A percentile compares a stretch with the other conserved stretches of the same genome.
phyloP scores from a whole-genome alignment of 306 rosid genomes.

The Neltuma alba region DNA sequence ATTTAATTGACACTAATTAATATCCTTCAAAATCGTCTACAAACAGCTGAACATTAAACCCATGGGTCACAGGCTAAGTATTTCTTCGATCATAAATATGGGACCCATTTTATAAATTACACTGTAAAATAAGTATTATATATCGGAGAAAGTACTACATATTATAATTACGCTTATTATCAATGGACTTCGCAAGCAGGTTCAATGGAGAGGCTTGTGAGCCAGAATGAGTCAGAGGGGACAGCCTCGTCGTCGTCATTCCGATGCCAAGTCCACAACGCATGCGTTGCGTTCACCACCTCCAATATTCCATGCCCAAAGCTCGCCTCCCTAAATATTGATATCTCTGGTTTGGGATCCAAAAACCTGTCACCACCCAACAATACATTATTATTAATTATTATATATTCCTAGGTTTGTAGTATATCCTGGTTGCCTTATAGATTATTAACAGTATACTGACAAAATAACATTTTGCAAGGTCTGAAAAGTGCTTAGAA shows the following conservation, averaged over 20 bases:
- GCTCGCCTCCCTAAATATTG: conserved; percentile 75
- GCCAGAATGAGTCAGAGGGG: conserved; percentile 53
- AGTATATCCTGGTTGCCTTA: not conserved
- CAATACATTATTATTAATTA: not conserved
- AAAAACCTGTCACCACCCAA: conserved; percentile 36
- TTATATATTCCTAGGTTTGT: not conserved
- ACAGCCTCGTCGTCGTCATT: conserved; percentile 51
- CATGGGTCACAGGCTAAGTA: too few relatives aligned
- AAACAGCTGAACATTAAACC: not conserved
- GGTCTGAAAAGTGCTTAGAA: not conserved
- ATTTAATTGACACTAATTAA: too few relatives aligned
- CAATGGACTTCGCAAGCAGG: conserved; percentile 49
- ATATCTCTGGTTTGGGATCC: conserved; percentile 68
- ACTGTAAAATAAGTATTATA: too few relatives aligned
- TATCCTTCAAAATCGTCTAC: too few relatives aligned
- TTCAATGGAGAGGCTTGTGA: conserved; percentile 51
- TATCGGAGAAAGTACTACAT: too few relatives aligned
- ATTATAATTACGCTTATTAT: too few relatives aligned
- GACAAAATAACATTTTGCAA: not conserved
- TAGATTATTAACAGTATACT: too few relatives aligned
- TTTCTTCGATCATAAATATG: too few relatives aligned
- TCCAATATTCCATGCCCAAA: conserved; percentile 77
- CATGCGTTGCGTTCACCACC: conserved; percentile 67
- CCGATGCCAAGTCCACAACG: conserved; percentile 75
- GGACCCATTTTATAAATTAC: too few relatives aligned